Evolutionary conservation across 495 filamentous ascomycete species (phyloP).

Genomic region (Hypoxylon crocopeplum): DNA sequence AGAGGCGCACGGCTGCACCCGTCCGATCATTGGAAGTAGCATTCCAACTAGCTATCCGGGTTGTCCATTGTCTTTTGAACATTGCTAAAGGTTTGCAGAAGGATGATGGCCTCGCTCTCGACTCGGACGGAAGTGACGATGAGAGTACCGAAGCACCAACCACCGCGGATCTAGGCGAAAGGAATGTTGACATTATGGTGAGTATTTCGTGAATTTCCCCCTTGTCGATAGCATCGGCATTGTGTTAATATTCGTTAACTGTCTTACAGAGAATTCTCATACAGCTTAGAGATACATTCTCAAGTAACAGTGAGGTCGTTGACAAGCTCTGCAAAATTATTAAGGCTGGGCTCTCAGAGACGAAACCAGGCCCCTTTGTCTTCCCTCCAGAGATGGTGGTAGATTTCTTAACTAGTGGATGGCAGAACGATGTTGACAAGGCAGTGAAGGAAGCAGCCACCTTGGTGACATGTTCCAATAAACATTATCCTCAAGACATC

Average conservation of each 20-base stretch:
- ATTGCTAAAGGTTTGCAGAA: constrained; percentile 83
- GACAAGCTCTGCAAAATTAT: constrained; percentile 79
- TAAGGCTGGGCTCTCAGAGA: constrained; percentile 80
- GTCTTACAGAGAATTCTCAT: constrained; percentile 51
- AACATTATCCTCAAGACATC: constrained; percentile 46
- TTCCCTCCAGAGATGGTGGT: constrained; percentile 74
- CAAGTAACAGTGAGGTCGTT: constrained; percentile 69
- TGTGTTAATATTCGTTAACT: not conserved
- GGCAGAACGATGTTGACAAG: constrained; percentile 62
- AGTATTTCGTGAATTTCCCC: constrained; percentile 19
- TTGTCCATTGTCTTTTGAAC: constrained; percentile 74
- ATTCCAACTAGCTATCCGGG: constrained; percentile 64
- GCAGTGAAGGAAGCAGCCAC: constrained; percentile 81
- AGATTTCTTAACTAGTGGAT: constrained; percentile 65
- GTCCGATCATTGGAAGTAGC: constrained; percentile 47
- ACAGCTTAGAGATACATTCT: constrained; percentile 60
- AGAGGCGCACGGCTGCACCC: constrained; percentile 44
- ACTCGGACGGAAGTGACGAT: constrained; percentile 62
- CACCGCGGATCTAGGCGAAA: constrained; percentile 37
- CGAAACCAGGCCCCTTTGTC: constrained; percentile 76
- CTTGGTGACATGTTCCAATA: constrained; percentile 70
- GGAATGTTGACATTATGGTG: constrained; percentile 42
- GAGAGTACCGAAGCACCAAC: not conserved
- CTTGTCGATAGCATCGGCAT: not conserved
- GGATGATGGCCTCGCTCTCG: constrained; percentile 72